Evolutionary conservation across 495 filamentous ascomycete genomes (phyloP), one percentile per base, ranked within the genome.

Genomic region (Trichoderma reesei): DNA sequence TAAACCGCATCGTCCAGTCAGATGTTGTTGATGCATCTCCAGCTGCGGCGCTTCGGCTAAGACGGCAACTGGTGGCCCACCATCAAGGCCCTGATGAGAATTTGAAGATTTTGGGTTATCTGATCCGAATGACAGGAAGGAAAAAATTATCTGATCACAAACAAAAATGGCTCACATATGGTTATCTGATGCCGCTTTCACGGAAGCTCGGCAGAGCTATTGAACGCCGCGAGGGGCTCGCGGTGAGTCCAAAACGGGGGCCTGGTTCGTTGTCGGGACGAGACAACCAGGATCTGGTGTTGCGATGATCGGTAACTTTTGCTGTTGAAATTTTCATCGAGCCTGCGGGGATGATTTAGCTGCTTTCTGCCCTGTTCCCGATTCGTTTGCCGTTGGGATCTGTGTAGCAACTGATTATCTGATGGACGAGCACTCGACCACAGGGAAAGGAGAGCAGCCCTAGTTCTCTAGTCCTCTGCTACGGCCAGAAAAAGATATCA

Each of bases 1-100:
- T 56, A 56, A 26, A 56, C 26, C 7, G 51, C 26, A 56, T 56
- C 51, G 51, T 56, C 51, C 51, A 56, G 20, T 56, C 26, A 56
- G 51, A 16, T 13, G 16, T 11, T 3, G 20, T 31, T 34, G 51
- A 56, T 31, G 51, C 51, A 56, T 56, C 51, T 56, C 51, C 51
- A 56, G 51, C 31, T 56, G 9, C 20, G 51, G 51, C 51, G 9
- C 51, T 33, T 36, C 51, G 51, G 51, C 51, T 56, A 56, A 56
- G 8, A 56, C 51, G 51, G 51, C 51, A 56, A 20, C 9, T 26
- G 26, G 26, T 10, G 51, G 26, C 51, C 51, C 51, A 56, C 51
- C 51, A 34, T 11, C 51, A 56, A 11, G 11, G 26, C 51, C 26
- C 26, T 56, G 26, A 26, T 26, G 26, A 26, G 26, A 26, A 26